Conservation (phyloP, 345 rosid genomes). For the Lepidium sativum region DNA sequence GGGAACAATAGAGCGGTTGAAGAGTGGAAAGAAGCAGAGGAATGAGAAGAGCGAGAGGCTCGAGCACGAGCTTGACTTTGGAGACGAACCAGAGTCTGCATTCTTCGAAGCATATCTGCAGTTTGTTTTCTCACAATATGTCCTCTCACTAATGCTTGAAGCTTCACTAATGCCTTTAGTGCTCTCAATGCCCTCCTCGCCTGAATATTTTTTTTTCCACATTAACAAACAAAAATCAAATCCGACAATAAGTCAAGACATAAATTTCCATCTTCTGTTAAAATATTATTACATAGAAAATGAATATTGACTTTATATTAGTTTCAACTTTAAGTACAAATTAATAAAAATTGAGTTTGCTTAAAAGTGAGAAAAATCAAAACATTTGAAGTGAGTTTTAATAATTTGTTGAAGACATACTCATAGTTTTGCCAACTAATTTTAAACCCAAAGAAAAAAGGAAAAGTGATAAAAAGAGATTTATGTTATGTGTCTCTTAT, state of each 20-base stretch:
- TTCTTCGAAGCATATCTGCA: slow-evolving; percentile 59
- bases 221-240: neutral
- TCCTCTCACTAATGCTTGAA: slow-evolving; percentile 91
- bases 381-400: neutral
- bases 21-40: slow-evolving; percentile 22
- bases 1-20: slow-evolving; percentile 18
- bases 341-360: slow-evolving; percentile 1
- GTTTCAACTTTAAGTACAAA: neutral
- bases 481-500: slow-evolving; percentile 11
- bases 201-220: slow-evolving; percentile 23
- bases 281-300: neutral
- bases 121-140: slow-evolving; percentile 84
- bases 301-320: neutral
- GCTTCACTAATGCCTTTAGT: slow-evolving; percentile 78
- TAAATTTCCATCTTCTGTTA: neutral
- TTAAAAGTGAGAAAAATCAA: neutral
- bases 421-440: slow-evolving; percentile 19
- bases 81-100: slow-evolving; percentile 65
- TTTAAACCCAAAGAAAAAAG: neutral
- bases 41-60: slow-evolving; percentile 40
- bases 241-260: neutral
- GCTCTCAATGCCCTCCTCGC: slow-evolving; percentile 90
- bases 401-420: slow-evolving; percentile 13
- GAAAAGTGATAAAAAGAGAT: neutral
- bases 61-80: slow-evolving; percentile 71